A percentile compares a stretch with the other conserved stretches of the same genome.
These are phyloP conservation scores for Halenospora varia DNA, from an alignment of 495 filamentous ascomycete genomes.

Conservation along the genomic window DNA sequence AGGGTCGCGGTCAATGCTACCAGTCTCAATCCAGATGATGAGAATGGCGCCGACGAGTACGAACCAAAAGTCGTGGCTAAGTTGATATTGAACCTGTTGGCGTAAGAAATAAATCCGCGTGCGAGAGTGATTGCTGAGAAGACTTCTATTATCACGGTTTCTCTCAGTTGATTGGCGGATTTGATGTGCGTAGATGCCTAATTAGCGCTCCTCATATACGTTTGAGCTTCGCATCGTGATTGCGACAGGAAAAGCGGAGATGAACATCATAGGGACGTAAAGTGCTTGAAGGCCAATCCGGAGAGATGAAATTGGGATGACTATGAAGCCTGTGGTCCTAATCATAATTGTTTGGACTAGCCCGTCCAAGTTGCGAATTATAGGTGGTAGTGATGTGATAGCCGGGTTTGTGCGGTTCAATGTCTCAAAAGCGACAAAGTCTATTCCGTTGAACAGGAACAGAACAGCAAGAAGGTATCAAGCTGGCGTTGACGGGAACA, in stretches of 20 bases:
- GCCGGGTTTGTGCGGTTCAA: slow-evolving; percentile 68
- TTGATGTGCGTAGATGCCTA: slow-evolving; percentile 66
- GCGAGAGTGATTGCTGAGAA: slow-evolving; percentile 29
- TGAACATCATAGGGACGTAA: slow-evolving; percentile 98
- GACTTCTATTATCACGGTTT: slow-evolving; percentile 9
- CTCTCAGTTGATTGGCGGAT: background rate
- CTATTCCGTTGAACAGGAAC: slow-evolving; percentile 71
- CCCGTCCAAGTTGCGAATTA: slow-evolving; percentile 73
- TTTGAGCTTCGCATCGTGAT: slow-evolving; percentile 89
- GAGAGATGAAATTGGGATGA: slow-evolving; percentile 65
- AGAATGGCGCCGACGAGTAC: slow-evolving; percentile 83
- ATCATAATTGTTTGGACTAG: slow-evolving; percentile 82
- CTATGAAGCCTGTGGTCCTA: slow-evolving; percentile 78
- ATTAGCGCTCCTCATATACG: slow-evolving; percentile 89
- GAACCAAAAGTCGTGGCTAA: slow-evolving; percentile 92
- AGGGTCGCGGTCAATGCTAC: slow-evolving; percentile 42
- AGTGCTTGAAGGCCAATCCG: slow-evolving; percentile 89
- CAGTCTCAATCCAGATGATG: slow-evolving; percentile 75
- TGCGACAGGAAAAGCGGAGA: slow-evolving; percentile 90
- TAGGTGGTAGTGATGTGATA: slow-evolving; percentile 54
- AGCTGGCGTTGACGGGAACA: slow-evolving; percentile 81
- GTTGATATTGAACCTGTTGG: slow-evolving; percentile 78
- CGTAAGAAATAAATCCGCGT: slow-evolving; percentile 73
- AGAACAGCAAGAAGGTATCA: slow-evolving; percentile 91
- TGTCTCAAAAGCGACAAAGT: slow-evolving; percentile 82